Conservation (phyloP, 371 early-diverging fungal genomes). For the Rhizopus arrhizus region DNA sequence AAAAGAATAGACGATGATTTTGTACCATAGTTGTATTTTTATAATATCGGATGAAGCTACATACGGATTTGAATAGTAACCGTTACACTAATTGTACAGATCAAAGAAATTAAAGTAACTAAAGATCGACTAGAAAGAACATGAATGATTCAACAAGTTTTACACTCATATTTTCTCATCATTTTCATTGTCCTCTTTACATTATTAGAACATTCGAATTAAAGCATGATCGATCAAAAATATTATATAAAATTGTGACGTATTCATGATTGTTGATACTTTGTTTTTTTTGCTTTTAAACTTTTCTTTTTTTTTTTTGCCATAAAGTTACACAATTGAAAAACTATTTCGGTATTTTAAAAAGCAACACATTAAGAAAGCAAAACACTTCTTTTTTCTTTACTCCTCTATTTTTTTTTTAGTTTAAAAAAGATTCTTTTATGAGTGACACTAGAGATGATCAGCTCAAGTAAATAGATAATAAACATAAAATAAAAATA, state of each 20-base stretch:
- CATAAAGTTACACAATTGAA: neutral
- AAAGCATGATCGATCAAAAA: too few relatives aligned
- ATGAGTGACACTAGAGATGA: constrained; percentile 16
- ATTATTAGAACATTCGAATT: too few relatives aligned
- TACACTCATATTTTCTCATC: too few relatives aligned
- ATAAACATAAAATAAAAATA: neutral
- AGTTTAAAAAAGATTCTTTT: constrained; percentile 2
- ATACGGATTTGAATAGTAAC: too few relatives aligned
- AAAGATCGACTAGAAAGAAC: too few relatives aligned
- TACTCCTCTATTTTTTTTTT: neutral
- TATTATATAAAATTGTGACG: neutral
- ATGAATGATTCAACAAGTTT: too few relatives aligned
- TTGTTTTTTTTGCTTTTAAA: neutral
- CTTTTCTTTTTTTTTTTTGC: neutral
- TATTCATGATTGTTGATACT: neutral
- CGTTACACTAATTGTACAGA: too few relatives aligned
- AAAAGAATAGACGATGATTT: too few relatives aligned
- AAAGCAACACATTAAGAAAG: neutral
- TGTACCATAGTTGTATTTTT: too few relatives aligned
- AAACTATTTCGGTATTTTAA: neutral
- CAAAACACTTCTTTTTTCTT: neutral
- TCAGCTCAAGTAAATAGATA: constrained; percentile 11
- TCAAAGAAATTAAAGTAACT: too few relatives aligned
- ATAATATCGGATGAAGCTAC: too few relatives aligned
- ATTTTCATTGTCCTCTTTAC: too few relatives aligned